phyloP scores from a whole-genome alignment of 1,284 basidiomycete species.

The Pseudozyma sp. region DNA sequence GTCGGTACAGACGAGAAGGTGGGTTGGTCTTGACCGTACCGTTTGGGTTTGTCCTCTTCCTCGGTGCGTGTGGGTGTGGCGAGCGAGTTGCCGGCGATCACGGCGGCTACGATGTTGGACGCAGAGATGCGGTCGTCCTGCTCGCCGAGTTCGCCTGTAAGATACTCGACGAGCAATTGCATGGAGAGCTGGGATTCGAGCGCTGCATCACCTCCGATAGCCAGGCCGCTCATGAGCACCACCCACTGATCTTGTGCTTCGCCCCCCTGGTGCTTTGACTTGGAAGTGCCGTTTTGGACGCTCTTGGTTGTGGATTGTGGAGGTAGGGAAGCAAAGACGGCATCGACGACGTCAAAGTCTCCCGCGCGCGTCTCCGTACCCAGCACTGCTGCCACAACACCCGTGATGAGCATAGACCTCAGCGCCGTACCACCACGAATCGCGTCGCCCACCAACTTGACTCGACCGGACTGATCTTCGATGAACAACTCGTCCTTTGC shows the following conservation, averaged over 20 bases:
- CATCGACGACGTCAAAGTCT: constrained; percentile 93
- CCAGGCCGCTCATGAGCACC: constrained; percentile 68
- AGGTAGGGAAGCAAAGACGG: constrained; percentile 79
- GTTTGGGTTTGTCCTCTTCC: constrained; percentile 38
- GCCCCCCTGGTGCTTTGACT: constrained; percentile 2
- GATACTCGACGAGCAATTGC: constrained; percentile 75
- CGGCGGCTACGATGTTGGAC: constrained; percentile 45
- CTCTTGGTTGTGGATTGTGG: constrained; percentile 1
- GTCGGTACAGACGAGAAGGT: constrained; percentile 40
- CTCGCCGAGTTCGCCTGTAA: constrained; percentile 84
- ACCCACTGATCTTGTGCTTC: constrained; percentile 48
- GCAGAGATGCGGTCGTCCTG: constrained; percentile 66
- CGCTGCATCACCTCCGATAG: constrained; percentile 71
- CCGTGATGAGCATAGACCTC: constrained; percentile 58
- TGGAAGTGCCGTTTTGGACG: not conserved
- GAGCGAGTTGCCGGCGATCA: constrained; percentile 61
- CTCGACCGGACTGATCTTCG: constrained; percentile 94
- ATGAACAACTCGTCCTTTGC: constrained; percentile 84
- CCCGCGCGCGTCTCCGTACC: constrained; percentile 89
- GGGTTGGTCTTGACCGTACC: constrained; percentile 44
- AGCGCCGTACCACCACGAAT: constrained; percentile 39
- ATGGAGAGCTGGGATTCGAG: constrained; percentile 45
- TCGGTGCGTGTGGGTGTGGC: constrained; percentile 38
- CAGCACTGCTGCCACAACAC: constrained; percentile 85
- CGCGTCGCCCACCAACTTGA: constrained; percentile 82